Conservation (phyloP, 1,284 basidiomycete species). For the Puccinia coronata region DNA sequence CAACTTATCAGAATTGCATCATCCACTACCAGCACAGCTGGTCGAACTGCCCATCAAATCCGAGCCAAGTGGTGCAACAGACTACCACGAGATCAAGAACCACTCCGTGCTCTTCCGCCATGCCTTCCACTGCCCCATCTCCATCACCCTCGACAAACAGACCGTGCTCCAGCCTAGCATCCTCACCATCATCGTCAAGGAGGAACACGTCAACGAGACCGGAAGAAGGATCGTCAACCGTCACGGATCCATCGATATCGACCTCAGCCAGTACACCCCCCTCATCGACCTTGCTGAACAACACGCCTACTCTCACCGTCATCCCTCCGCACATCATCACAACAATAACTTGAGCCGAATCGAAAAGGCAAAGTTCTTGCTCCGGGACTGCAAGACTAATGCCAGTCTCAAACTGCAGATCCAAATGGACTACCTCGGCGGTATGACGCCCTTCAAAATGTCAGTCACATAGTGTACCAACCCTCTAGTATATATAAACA, state of each 20-base stretch:
- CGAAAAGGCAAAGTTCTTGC: slow-evolving; percentile 42
- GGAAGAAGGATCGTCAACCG: slow-evolving; percentile 31
- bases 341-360: slow-evolving; percentile 7
- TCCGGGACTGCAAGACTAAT: slow-evolving; percentile 43
- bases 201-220: slow-evolving; percentile 23
- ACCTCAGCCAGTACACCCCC: slow-evolving; percentile 32
- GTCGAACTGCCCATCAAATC: slow-evolving; percentile 36
- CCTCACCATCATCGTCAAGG: slow-evolving; percentile 28
- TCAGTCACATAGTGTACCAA: no score
- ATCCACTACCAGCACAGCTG: neutral
- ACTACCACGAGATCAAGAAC: slow-evolving; percentile 38
- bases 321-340: neutral
- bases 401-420: slow-evolving; percentile 42
- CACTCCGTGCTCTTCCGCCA: slow-evolving; percentile 20
- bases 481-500: no score
- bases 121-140: slow-evolving; percentile 42
- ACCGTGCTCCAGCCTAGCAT: slow-evolving; percentile 6
- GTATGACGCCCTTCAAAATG: slow-evolving; percentile 35
- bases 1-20: neutral
- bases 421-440: slow-evolving; percentile 36
- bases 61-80: slow-evolving; percentile 29
- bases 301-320: neutral
- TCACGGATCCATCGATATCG: slow-evolving; percentile 21
- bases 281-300: neutral
- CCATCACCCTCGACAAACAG: slow-evolving; percentile 29